phyloP scores from a whole-genome alignment of 345 rosid genomes.

The Microcos paniculata region DNA sequence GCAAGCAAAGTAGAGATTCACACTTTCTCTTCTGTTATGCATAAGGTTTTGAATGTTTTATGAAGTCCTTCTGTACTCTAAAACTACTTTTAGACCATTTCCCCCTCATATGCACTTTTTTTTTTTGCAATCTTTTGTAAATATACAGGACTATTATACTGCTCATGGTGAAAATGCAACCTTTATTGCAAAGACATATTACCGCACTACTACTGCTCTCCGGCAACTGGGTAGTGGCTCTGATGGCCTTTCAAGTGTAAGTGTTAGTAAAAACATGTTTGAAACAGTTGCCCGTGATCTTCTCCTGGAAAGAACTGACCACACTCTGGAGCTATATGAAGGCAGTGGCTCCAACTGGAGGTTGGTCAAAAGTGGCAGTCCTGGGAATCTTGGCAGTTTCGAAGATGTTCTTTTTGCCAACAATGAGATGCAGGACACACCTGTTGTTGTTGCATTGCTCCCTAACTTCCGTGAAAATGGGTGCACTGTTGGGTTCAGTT shows the following conservation, averaged over 20 bases:
- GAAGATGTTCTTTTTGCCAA: slow-evolving; percentile 95
- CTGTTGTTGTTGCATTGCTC: slow-evolving; percentile 64
- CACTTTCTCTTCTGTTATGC: neutral
- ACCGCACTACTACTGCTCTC: slow-evolving; percentile 80
- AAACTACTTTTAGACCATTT: neutral
- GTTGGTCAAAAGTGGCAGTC: slow-evolving; percentile 76
- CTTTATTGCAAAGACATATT: slow-evolving; percentile 87
- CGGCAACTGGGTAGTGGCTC: slow-evolving; percentile 76
- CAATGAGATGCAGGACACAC: slow-evolving; percentile 73
- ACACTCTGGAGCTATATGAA: slow-evolving; percentile 83
- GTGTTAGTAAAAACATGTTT: slow-evolving; percentile 80
- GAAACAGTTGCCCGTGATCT: slow-evolving; percentile 84
- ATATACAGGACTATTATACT: slow-evolving; percentile 83
- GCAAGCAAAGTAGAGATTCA: neutral
- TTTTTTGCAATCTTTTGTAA: slow-evolving; percentile 1
- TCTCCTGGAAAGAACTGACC: slow-evolving; percentile 89
- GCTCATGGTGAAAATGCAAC: slow-evolving; percentile 91
- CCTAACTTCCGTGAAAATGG: slow-evolving; percentile 65
- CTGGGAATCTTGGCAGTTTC: slow-evolving; percentile 92
- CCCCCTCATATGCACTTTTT: no score
- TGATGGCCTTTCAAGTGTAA: slow-evolving; percentile 80
- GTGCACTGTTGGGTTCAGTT: slow-evolving; percentile 74
- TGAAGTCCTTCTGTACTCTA: neutral
- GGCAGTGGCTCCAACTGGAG: slow-evolving; percentile 95
- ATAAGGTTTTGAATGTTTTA: neutral